These are phyloP conservation scores for Syncephalastrum monosporum DNA, from an alignment of 371 early-diverging fungal species.

Conservation along the genomic window DNA sequence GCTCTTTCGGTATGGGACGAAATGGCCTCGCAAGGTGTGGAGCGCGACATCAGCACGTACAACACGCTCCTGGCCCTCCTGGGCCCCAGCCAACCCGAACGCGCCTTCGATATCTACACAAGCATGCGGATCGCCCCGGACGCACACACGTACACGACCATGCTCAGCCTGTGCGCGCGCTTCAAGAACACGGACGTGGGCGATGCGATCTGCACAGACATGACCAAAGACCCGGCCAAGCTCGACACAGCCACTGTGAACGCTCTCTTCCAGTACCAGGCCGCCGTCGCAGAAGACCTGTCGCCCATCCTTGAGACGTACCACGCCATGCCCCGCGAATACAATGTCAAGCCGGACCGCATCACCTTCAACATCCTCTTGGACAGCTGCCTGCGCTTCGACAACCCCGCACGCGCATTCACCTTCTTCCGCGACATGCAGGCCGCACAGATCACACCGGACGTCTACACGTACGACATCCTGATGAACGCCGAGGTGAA, in stretches of 20 bases:
- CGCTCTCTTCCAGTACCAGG: constrained; percentile 27
- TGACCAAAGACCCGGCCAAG: not conserved
- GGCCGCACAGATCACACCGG: constrained; percentile 31
- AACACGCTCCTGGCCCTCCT: constrained; percentile 42
- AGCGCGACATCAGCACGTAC: constrained; percentile 46
- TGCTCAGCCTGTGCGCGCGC: constrained; percentile 41
- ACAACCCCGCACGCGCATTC: constrained; percentile 31
- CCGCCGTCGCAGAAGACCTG: constrained; percentile 8
- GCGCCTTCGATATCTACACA: constrained; percentile 29
- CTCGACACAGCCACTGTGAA: constrained; percentile 31
- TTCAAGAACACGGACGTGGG: constrained; percentile 20
- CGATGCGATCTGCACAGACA: constrained; percentile 10
- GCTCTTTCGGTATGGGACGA: constrained; percentile 36
- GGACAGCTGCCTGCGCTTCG: constrained; percentile 36
- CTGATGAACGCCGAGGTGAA: constrained; percentile 45
- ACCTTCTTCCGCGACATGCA: constrained; percentile 38
- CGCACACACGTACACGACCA: constrained; percentile 44
- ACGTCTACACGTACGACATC: constrained; percentile 53
- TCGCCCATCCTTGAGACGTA: constrained; percentile 26
- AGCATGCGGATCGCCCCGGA: constrained; percentile 41
- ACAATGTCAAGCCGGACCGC: constrained; percentile 23
- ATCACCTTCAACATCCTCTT: constrained; percentile 43
- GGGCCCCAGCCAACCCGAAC: not conserved
- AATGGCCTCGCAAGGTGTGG: constrained; percentile 27
- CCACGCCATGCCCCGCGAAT: not conserved